A percentile compares a stretch with the other conserved stretches of the same genome.
Conservation (phyloP, 202 grass and related monocot species). For the Elaeis oleifera region DNA sequence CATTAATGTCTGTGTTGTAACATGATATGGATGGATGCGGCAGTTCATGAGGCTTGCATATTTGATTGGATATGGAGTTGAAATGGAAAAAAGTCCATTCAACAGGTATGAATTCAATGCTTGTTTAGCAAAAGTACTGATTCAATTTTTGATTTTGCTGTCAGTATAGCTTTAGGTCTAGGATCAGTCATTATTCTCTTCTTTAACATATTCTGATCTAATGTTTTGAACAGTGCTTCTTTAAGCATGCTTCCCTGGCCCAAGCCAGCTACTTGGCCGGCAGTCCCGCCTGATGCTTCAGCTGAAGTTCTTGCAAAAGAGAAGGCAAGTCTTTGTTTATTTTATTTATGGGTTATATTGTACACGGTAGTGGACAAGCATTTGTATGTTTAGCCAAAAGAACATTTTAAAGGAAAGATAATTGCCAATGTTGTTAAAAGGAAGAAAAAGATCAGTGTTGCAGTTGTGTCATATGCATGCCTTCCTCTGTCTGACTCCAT, state of each 20-base stretch:
- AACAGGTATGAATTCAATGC: slow-evolving; percentile 55
- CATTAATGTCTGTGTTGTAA: slow-evolving; percentile 19
- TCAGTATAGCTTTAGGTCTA: not conserved
- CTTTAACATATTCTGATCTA: slow-evolving; percentile 15
- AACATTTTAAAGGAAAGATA: no score
- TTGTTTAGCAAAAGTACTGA: not conserved
- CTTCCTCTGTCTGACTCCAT: no score
- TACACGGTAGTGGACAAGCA: no score
- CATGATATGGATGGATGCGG: slow-evolving; percentile 33
- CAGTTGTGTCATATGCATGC: no score
- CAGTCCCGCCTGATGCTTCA: slow-evolving; percentile 67
- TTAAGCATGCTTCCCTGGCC: slow-evolving; percentile 99
- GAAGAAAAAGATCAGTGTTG: no score
- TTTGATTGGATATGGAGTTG: slow-evolving; percentile 91
- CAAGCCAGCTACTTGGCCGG: slow-evolving; percentile 95
- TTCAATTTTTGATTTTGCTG: slow-evolving; percentile 12
- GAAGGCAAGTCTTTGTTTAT: slow-evolving; percentile 60
- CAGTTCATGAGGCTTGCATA: slow-evolving; percentile 99
- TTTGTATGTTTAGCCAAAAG: no score
- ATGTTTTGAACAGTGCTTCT: slow-evolving; percentile 55
- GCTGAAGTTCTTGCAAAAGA: slow-evolving; percentile 83
- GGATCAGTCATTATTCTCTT: slow-evolving; percentile 18
- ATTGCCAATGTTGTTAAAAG: no score
- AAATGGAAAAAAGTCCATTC: slow-evolving; percentile 88
- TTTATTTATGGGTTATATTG: not conserved